Evolutionary conservation across 129 eudicot species (phyloP), one percentile per base, ranked within the genome.

Genomic region (Flaveria linearis): DNA sequence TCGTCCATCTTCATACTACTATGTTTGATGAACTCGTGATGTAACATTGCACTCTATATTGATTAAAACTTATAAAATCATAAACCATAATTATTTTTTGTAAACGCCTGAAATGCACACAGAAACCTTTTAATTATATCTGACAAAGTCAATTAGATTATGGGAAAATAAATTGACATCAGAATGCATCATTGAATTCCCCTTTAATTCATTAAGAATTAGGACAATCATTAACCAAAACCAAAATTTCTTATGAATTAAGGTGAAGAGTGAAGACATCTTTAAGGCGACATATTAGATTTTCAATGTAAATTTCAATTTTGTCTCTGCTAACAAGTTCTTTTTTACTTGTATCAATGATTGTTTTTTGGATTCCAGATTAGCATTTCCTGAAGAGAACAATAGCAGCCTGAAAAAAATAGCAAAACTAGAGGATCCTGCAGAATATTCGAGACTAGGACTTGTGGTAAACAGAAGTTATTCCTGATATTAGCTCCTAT

Each of bases 321-420:
- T 18, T 33, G 25, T 56, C 28, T 52, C 15, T 5, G 28, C 3
- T 62, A 62, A 28, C 68, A 62, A 2, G 68, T 18, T 66, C 41
- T 36, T 7, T 39, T 41, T 66, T 18, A 39, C 51, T 39, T 26
- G 20, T 30, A 26, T 47, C 23, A 10, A 39, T 71, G 46, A 71
- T 50, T 71, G 23, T 9, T 74, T 23, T 71, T 23, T 71, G 79
- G 75, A 63, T 76, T 78, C 41, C 83, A 93, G 98, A 75, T 84
- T 93, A 77, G 87, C 98, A 65, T 93, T 93, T 83, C 98, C 96
- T 30, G 92, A 93, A 84, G 88, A 82, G 84, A 88, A 87, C 85
- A 90, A 80, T 69, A 87, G 77, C 46, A 93, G 98, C 78, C 33
- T 81, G 76, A 93, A 78, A 87, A 93, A 93, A 81, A 93, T 93